These are phyloP conservation scores for Inosperma sp. DNA, from an alignment of 768 basidiomycete genomes.

Conservation along the genomic window DNA sequence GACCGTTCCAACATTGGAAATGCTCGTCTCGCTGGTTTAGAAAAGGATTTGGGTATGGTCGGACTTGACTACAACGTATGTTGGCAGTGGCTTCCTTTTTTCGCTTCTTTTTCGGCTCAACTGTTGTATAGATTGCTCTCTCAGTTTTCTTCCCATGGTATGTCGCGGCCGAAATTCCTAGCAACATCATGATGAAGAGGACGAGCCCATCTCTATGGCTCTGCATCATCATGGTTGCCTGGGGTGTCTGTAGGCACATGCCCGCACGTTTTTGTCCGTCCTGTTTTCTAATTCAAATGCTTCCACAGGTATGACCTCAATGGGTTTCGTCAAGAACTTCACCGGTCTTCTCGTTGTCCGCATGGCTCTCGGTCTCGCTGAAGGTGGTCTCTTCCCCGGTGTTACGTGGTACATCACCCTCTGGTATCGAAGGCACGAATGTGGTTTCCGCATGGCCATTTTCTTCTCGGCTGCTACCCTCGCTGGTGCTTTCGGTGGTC, in stretches of 20 bases:
- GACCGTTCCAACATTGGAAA: slow-evolving; percentile 32
- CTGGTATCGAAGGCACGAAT: slow-evolving; percentile 31
- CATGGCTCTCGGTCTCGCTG: slow-evolving; percentile 27
- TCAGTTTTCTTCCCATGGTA: slow-evolving; percentile 32
- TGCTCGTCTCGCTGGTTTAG: slow-evolving; percentile 28
- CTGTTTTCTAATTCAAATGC: neutral
- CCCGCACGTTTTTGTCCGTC: neutral
- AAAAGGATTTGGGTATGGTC: slow-evolving; percentile 25
- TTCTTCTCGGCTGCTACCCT: slow-evolving; percentile 32
- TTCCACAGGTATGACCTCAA: slow-evolving; percentile 26
- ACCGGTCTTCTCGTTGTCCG: slow-evolving; percentile 24
- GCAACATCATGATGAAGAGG: slow-evolving; percentile 33
- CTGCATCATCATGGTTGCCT: slow-evolving; percentile 30
- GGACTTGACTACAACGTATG: slow-evolving; percentile 28
- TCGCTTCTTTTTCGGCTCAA: neutral
- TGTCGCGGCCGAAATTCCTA: slow-evolving; percentile 30
- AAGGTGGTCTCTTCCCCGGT: slow-evolving; percentile 31
- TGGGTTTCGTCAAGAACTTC: slow-evolving; percentile 28
- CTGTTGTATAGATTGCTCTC: slow-evolving; percentile 22
- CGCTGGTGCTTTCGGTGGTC: slow-evolving; percentile 30
- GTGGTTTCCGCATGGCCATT: slow-evolving; percentile 30
- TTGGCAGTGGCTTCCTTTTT: neutral
- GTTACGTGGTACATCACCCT: slow-evolving; percentile 31
- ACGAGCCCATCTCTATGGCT: slow-evolving; percentile 32
- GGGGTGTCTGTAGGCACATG: slow-evolving; percentile 27